Conservation (phyloP, 2,329 filamentous ascomycete genomes). For the Ustilaginoidea virens region DNA sequence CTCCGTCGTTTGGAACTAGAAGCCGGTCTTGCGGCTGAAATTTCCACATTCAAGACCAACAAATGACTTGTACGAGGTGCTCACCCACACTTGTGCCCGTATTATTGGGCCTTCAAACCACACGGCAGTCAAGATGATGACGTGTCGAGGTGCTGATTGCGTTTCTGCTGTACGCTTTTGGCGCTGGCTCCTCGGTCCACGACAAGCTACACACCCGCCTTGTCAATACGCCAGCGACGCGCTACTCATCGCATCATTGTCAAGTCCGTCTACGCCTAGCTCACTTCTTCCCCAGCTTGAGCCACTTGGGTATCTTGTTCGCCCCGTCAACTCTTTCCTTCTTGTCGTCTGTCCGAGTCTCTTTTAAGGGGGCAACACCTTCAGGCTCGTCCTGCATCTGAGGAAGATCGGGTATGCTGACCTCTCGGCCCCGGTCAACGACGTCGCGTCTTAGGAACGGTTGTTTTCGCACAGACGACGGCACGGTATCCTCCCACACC, state of each 20-base stretch:
- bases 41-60: too few relatives aligned
- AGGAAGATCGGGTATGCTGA: conserved; percentile 47
- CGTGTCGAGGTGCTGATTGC: background rate
- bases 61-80: too few relatives aligned
- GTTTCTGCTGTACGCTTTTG: too few relatives aligned
- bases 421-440: conserved; percentile 45
- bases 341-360: conserved; percentile 18
- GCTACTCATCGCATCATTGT: too few relatives aligned
- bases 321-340: conserved; percentile 21
- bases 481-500: conserved; percentile 52
- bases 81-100: too few relatives aligned
- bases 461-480: conserved; percentile 34
- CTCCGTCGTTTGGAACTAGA: too few relatives aligned
- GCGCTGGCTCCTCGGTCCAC: too few relatives aligned
- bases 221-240: too few relatives aligned
- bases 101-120: background rate
- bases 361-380: conserved; percentile 7
- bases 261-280: too few relatives aligned
- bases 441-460: conserved; percentile 44
- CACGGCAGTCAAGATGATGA: background rate
- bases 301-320: conserved; percentile 51
- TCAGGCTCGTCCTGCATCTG: conserved; percentile 24
- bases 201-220: too few relatives aligned
- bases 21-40: too few relatives aligned
- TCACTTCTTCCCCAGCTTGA: conserved; percentile 60